Percentiles rank a stretch among this genome's conserved stretches.
Conservation (phyloP, 352 stramenopile genomes). For the Phytophthora rubi region DNA sequence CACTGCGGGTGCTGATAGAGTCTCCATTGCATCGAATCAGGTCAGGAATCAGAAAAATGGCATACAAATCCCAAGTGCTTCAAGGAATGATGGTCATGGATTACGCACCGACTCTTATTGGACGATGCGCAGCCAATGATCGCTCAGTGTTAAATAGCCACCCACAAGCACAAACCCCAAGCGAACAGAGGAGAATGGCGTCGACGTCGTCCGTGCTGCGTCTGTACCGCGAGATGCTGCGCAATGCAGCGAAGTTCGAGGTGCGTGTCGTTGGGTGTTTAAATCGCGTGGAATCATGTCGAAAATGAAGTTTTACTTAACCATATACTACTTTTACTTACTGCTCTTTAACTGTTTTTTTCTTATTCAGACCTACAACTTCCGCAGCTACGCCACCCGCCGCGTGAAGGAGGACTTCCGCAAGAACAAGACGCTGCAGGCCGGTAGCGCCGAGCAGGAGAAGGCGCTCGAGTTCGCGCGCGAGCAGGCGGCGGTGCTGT, state of each 20-base stretch:
- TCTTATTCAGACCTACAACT: slow-evolving; percentile 69
- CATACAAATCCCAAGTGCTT: not conserved
- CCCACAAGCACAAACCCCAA: not conserved
- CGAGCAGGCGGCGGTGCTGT: slow-evolving; percentile 61
- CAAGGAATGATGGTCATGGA: not conserved
- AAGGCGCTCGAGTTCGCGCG: slow-evolving; percentile 48
- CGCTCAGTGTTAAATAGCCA: slow-evolving; percentile 17
- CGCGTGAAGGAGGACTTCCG: slow-evolving; percentile 80
- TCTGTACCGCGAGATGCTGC: slow-evolving; percentile 68
- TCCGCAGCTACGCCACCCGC: slow-evolving; percentile 66
- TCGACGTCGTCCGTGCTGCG: slow-evolving; percentile 52
- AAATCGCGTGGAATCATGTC: not conserved
- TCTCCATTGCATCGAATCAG: not conserved
- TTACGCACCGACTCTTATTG: slow-evolving; percentile 8
- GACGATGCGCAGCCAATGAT: not conserved
- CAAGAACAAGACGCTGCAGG: slow-evolving; percentile 59
- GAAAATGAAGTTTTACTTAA: slow-evolving; percentile 3
- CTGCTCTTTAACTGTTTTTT: slow-evolving; percentile 6
- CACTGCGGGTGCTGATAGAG: not conserved
- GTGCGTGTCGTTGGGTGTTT: slow-evolving; percentile 23
- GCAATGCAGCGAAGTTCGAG: slow-evolving; percentile 59
- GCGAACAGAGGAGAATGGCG: slow-evolving; percentile 22
- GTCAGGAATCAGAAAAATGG: not conserved
- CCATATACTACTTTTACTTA: not conserved
- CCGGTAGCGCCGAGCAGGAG: slow-evolving; percentile 58